Base-by-base conservation (phyloP, 2,329 filamentous ascomycete species). In the Stemphylium lycopersici region DNA sequence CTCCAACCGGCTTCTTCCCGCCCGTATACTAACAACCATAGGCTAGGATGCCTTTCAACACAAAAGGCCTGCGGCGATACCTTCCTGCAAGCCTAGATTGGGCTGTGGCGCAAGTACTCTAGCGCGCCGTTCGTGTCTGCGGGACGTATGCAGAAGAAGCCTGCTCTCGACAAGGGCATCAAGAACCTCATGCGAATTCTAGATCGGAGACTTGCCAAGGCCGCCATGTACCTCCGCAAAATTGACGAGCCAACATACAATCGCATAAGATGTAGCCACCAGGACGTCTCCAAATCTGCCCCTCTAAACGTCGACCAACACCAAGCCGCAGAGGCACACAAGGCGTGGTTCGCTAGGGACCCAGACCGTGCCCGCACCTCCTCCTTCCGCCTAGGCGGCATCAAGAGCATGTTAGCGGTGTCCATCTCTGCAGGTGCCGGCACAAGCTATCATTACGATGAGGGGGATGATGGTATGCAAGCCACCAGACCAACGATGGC, bases 31-130 rank as follows among this genome's bases (percentile, higher is more conserved):
- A n/a, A n/a, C n/a, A n/a, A n/a, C n/a, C n/a, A n/a, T n/a, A n/a
- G n/a, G n/a, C n/a, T n/a, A n/a, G n/a, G n/a, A n/a, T n/a, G n/a
- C n/a, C n/a, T n/a, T n/a, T n/a, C n/a, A n/a, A n/a, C n/a, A n/a
- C 43, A 7, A 52, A 56, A 3, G 54, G 47, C 22, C 6, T 29
- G 33, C 40, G 26, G 40, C 52, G 24, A 45, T 64, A 64, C 15
- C 31, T 44, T n/a, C 55, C 49, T 6, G 56, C 48, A 32, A 20
- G 18, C 20, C n/a, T 39, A 31, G 11, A 55, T 46, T n/a, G 22
- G 12, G 22, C 71, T 59, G 54, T 63, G 40, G 40, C 26, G 40
- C 13, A 43, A 33, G 26, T 43, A 43, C 40, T 16, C 12, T 12
- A 20, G 13, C n/a, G n/a, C n/a, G n/a, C 26, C 26, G 26, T 43